phyloP scores from a whole-genome alignment of 2,329 filamentous ascomycete species.

The Akanthomyces muscarius region DNA sequence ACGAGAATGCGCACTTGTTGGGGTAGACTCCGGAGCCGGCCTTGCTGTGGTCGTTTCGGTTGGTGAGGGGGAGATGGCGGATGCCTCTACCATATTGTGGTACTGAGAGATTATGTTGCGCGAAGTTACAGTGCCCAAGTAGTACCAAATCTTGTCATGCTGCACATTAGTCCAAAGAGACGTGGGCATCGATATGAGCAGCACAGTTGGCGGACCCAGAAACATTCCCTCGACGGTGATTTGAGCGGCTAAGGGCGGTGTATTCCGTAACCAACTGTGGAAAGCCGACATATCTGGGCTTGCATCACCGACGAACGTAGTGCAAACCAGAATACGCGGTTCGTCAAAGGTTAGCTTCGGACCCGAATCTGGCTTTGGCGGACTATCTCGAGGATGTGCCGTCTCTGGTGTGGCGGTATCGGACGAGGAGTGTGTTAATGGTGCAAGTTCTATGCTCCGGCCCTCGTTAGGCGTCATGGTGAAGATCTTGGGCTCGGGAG shows the following conservation, averaged over 20 bases:
- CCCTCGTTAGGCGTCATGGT: slow-evolving; percentile 51
- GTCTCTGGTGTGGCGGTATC: not conserved
- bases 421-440: slow-evolving; percentile 30
- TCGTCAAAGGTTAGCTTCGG: slow-evolving; percentile 59
- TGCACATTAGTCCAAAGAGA: slow-evolving; percentile 61
- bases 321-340: slow-evolving; percentile 60
- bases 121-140: slow-evolving; percentile 61
- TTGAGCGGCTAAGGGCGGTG: slow-evolving; percentile 52
- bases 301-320: slow-evolving; percentile 62
- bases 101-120: slow-evolving; percentile 65
- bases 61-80: not conserved
- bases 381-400: slow-evolving; percentile 29
- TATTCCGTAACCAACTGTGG: slow-evolving; percentile 61
- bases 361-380: slow-evolving; percentile 43
- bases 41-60: not conserved
- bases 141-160: slow-evolving; percentile 63
- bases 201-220: slow-evolving; percentile 60
- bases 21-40: not conserved
- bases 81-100: slow-evolving; percentile 49
- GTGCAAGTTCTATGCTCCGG: slow-evolving; percentile 50
- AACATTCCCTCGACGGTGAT: slow-evolving; percentile 66
- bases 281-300: slow-evolving; percentile 64
- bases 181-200: slow-evolving; percentile 63
- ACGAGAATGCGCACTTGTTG: not conserved
- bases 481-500: slow-evolving; percentile 39